Percentiles rank a stretch among this genome's conserved stretches.
Evolutionary conservation across 2,329 filamentous ascomycete species (phyloP).

Genomic region (Zymoseptoria pseudotritici): DNA sequence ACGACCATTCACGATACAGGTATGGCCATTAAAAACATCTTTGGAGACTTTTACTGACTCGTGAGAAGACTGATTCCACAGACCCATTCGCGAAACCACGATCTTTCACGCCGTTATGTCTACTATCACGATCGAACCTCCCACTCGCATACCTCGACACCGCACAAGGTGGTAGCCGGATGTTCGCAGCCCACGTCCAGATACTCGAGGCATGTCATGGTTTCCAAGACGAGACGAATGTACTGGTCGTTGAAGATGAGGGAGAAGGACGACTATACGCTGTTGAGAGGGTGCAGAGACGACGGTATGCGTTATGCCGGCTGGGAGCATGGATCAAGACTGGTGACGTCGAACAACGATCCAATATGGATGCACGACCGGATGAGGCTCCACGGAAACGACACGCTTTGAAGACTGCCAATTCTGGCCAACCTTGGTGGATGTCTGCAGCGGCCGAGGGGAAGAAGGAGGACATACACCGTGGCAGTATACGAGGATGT

Average conservation of each 20-base stretch:
- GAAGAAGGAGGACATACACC: neutral
- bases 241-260: constrained; percentile 57
- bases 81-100: constrained; percentile 21
- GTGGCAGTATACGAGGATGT: neutral
- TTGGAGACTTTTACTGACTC: no score
- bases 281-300: constrained; percentile 56
- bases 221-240: constrained; percentile 39
- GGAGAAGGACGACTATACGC: constrained; percentile 50
- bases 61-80: constrained; percentile 11
- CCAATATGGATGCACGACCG: constrained; percentile 26
- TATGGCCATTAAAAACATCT: no score
- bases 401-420: constrained; percentile 7
- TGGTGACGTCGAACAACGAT: constrained; percentile 39
- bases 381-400: constrained; percentile 21
- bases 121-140: constrained; percentile 55
- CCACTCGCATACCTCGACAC: constrained; percentile 57
- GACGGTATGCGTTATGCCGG: constrained; percentile 61
- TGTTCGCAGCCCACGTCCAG: constrained; percentile 56
- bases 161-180: constrained; percentile 43
- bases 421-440: constrained; percentile 21
- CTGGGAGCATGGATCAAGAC: constrained; percentile 61
- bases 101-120: constrained; percentile 25
- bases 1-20: constrained; percentile 22
- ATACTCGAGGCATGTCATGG: constrained; percentile 54
- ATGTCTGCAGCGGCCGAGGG: constrained; percentile 11